Base-by-base conservation (phyloP, 2,329 filamentous ascomycete species). In the Aspergillus hiratsukae region DNA sequence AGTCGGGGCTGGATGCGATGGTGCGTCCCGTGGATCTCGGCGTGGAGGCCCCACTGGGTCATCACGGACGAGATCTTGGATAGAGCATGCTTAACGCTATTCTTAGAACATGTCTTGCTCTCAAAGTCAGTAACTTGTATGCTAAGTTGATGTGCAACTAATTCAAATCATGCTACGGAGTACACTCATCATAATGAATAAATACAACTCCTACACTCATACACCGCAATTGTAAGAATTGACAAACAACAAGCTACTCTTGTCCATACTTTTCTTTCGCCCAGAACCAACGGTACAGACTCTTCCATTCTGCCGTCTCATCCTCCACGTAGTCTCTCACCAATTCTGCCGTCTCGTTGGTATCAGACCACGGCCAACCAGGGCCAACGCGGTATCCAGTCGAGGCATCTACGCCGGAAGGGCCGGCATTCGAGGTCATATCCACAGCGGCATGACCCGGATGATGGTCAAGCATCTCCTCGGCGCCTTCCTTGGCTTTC, bases 251-350 rank as follows among this genome's bases (percentile, higher is more conserved):
- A 9, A 11, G n/a, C 40, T 58, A 61, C 14, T 56, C 51, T n/a
- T 59, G 59, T 19, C 58, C 59, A 43, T 57, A 48, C 27, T 56
- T 60, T 50, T 66, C 66, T 59, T 69, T 74, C 52, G 69, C 72
- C 72, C 72, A 73, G 45, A 76, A 75, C 72, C 72, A 75, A 56
- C 70, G 69, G 55, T 78, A 78, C 49, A 77, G 58, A 48, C 66
- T 71, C 60, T 69, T 70, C 73, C 75, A 76, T 51, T 75, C 70
- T 1, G 61, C 66, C 9, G 69, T 68, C 41, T 75, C 74, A 56
- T 78, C 76, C 51, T 78, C 75, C 28, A 78, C 73, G 62, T 78
- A 78, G 55, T 78, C 76, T 2, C 68, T 71, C 17, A 78, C 75
- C 61, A 78, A 66, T 58, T 77, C 75, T 7, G 75, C 76, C 31